These are phyloP conservation scores for Linnemannia elongata DNA, from an alignment of 192 early-diverging fungal species.

Conservation along the genomic window DNA sequence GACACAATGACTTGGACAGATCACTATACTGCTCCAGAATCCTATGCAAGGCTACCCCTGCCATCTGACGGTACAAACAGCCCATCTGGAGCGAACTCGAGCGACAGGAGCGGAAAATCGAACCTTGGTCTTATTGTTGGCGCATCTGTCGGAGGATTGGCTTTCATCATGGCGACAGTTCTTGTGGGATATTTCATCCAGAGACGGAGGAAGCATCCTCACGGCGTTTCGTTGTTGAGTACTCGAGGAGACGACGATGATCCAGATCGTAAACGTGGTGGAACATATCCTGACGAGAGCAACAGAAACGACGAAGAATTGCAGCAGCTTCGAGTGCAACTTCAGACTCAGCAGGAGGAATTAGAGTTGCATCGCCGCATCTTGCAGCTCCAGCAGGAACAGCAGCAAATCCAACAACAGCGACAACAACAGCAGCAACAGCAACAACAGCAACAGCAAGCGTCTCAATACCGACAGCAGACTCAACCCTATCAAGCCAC, in stretches of 20 bases:
- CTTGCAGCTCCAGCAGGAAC: conserved; percentile 27
- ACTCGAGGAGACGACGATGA: conserved; percentile 8
- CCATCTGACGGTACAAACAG: neutral
- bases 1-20: conserved; percentile 13
- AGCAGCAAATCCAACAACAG: conserved; percentile 26
- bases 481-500: conserved; percentile 9
- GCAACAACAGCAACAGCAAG: too few species aligned
- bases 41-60: neutral
- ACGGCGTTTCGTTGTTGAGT: neutral
- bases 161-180: conserved; percentile 3
- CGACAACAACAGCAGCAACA: conserved; percentile 6
- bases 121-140: conserved; percentile 27
- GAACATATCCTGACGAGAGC: neutral
- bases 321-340: conserved; percentile 11
- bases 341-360: conserved; percentile 35
- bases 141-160: conserved; percentile 33
- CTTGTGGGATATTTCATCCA: conserved; percentile 8
- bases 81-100: neutral
- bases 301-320: conserved; percentile 17
- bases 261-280: neutral
- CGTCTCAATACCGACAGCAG: neutral
- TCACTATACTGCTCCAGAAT: conserved; percentile 24
- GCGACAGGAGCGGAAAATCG: neutral
- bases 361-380: conserved; percentile 31
- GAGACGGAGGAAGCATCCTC: neutral